These are phyloP conservation scores for Neurospora sp. DNA, from an alignment of 495 filamentous ascomycete species.

Conservation along the genomic window DNA sequence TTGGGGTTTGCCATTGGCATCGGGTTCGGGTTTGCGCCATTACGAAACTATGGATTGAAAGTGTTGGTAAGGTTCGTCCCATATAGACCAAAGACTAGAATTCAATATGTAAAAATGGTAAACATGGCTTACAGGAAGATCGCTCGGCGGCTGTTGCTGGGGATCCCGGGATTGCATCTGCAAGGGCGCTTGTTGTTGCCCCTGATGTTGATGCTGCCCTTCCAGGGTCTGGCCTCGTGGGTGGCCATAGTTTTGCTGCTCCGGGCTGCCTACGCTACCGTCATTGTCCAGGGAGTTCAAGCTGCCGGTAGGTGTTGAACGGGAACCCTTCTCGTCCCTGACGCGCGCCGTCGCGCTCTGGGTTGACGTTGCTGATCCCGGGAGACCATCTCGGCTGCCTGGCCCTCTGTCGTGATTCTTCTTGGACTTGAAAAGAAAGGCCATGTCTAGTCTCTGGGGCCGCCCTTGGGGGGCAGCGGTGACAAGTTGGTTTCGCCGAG, in stretches of 20 bases:
- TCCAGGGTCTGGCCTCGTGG: conserved; percentile 28
- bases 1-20: conserved; percentile 29
- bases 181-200: conserved; percentile 10
- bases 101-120: background rate
- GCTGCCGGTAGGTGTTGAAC: conserved; percentile 46
- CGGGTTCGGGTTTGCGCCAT: conserved; percentile 18
- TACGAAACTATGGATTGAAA: conserved; percentile 32
- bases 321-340: conserved; percentile 37
- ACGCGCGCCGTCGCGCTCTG: conserved; percentile 32
- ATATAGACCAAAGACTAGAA: background rate
- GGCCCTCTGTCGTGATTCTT: conserved; percentile 47
- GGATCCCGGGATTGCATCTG: conserved; percentile 3
- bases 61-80: background rate
- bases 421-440: conserved; percentile 64
- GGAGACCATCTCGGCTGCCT: conserved; percentile 35
- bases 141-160: conserved; percentile 22
- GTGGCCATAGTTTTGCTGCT: conserved; percentile 28
- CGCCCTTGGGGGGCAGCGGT: background rate
- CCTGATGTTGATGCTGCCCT: conserved; percentile 13
- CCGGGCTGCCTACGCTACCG: conserved; percentile 38
- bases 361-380: conserved; percentile 22
- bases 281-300: conserved; percentile 42
- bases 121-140: conserved; percentile 35
- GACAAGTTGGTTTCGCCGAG: background rate
- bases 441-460: conserved; percentile 38